phyloP scores from a whole-genome alignment of 805 yeast genomes.

The Saccharomycopsis sp. region DNA sequence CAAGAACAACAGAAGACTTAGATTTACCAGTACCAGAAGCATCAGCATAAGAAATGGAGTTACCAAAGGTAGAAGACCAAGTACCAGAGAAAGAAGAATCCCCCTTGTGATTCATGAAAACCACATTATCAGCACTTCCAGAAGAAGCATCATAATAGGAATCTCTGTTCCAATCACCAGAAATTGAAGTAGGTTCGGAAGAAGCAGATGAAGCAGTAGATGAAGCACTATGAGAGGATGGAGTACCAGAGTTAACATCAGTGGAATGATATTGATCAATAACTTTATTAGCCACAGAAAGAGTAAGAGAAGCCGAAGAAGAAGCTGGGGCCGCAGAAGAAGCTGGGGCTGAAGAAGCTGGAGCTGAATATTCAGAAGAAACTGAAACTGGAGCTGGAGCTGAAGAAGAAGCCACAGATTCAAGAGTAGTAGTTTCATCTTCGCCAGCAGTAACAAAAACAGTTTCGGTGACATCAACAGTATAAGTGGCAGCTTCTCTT shows the following conservation, averaged over 20 bases:
- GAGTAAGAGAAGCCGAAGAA: constrained; percentile 20
- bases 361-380: constrained; percentile 21
- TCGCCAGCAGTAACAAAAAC: constrained; percentile 49
- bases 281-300: neutral
- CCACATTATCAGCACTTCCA: constrained; percentile 60
- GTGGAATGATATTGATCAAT: constrained; percentile 1
- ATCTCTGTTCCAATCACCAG: constrained; percentile 60
- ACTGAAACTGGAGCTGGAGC: constrained; percentile 24
- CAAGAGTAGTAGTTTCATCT: constrained; percentile 30
- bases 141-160: constrained; percentile 55
- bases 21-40: constrained; percentile 71
- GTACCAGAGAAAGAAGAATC: constrained; percentile 79
- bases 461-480: constrained; percentile 67
- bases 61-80: constrained; percentile 81
- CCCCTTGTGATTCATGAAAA: constrained; percentile 78
- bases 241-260: constrained; percentile 21
- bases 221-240: constrained; percentile 21
- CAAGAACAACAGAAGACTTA: constrained; percentile 53
- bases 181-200: constrained; percentile 26
- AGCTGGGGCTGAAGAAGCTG: constrained; percentile 21
- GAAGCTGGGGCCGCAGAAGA: neutral
- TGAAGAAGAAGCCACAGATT: constrained; percentile 22
- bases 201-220: constrained; percentile 18
- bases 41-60: constrained; percentile 79
- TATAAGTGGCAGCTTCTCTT: constrained; percentile 45